Percentiles rank a stretch among this genome's conserved stretches.
These are phyloP conservation scores for Cadophora sp. DNA, from an alignment of 2,329 filamentous ascomycete genomes.

Conservation along the genomic window DNA sequence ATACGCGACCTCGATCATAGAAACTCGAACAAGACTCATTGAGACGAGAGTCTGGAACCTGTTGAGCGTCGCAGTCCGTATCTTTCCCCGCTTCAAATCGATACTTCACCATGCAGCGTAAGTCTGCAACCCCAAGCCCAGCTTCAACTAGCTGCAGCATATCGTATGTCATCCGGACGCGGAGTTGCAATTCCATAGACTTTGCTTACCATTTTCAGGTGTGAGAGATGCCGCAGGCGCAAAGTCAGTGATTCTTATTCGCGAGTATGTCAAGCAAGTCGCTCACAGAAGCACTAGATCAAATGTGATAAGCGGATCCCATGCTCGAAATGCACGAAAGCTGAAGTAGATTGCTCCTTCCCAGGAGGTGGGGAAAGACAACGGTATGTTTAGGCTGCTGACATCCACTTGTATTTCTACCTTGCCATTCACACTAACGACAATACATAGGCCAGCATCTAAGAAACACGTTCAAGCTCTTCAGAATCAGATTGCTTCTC, in stretches of 20 bases:
- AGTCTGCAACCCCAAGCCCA: neutral
- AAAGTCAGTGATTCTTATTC: conserved; percentile 44
- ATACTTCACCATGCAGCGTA: neutral
- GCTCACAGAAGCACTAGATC: conserved; percentile 43
- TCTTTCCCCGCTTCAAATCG: neutral
- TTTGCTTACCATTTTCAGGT: conserved; percentile 41
- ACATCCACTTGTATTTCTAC: too few relatives aligned
- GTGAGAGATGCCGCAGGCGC: conserved; percentile 52
- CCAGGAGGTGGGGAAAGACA: conserved; percentile 52
- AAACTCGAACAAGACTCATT: neutral
- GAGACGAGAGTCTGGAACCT: neutral
- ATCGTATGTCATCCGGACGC: neutral
- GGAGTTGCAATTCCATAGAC: neutral
- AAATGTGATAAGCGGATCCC: conserved; percentile 60
- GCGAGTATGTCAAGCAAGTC: neutral
- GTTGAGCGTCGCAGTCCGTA: neutral
- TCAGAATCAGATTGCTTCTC: conserved; percentile 53
- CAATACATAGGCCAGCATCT: conserved; percentile 49
- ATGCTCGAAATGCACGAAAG: conserved; percentile 56
- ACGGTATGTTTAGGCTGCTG: conserved; percentile 47
- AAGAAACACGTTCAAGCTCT: conserved; percentile 55
- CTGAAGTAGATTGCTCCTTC: conserved; percentile 49
- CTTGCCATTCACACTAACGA: too few relatives aligned
- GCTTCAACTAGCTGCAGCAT: neutral
- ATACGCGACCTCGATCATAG: too few relatives aligned